Evolutionary conservation across 805 yeast species (phyloP).

Genomic region (Candida coleopterorum): DNA sequence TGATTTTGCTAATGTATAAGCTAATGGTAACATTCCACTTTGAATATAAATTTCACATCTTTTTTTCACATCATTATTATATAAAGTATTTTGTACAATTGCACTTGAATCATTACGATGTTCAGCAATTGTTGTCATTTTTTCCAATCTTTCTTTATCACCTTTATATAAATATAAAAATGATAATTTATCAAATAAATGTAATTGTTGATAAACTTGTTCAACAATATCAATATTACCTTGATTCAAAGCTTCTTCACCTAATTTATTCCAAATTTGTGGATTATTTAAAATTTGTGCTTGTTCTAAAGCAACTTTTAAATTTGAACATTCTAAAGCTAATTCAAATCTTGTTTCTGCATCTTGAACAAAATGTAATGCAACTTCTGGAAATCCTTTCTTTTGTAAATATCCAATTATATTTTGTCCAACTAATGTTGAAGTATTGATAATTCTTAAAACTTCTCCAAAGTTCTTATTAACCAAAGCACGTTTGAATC

Average conservation of each 20-base stretch:
- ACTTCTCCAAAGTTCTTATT: constrained; percentile 91
- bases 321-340: constrained; percentile 90
- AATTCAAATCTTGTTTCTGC: constrained; percentile 94
- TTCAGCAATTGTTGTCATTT: constrained; percentile 88
- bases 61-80: constrained; percentile 66
- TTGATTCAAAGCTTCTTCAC: constrained; percentile 81
- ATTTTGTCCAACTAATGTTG: constrained; percentile 94
- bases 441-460: constrained; percentile 76
- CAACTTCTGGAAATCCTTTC: constrained; percentile 95
- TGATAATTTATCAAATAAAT: constrained; percentile 81
- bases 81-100: constrained; percentile 77
- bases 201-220: constrained; percentile 81
- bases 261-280: constrained; percentile 74
- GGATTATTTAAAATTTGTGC: constrained; percentile 71
- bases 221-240: constrained; percentile 87
- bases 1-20: constrained; percentile 87
- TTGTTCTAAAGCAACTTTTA: constrained; percentile 81
- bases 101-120: constrained; percentile 78
- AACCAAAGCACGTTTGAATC: constrained; percentile 90
- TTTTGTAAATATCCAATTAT: constrained; percentile 92
- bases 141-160: constrained; percentile 64
- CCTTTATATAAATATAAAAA: constrained; percentile 86
- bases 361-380: constrained; percentile 94
- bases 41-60: constrained; percentile 70
- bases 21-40: constrained; percentile 81